phyloP scores from a whole-genome alignment of 2,329 filamentous ascomycete species.

The Colletotrichum eleusines region DNA sequence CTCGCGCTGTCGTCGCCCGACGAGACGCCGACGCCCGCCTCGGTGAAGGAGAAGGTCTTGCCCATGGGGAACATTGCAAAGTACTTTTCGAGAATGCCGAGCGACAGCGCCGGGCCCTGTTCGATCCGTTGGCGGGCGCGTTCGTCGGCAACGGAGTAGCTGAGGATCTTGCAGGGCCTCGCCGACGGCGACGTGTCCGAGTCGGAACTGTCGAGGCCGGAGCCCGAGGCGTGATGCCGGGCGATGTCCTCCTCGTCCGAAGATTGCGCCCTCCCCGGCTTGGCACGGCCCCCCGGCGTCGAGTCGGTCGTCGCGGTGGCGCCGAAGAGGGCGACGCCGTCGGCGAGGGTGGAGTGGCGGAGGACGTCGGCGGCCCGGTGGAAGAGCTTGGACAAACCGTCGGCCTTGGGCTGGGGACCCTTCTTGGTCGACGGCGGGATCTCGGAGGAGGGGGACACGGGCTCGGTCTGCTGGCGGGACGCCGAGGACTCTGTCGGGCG shows the following conservation, averaged over 20 bases:
- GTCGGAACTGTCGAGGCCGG: constrained; percentile 48
- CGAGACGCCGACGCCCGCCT: constrained; percentile 46
- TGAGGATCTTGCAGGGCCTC: constrained; percentile 48
- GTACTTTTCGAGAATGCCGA: constrained; percentile 49
- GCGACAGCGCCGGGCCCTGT: constrained; percentile 46
- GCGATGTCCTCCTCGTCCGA: constrained; percentile 43
- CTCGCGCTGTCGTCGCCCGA: constrained; percentile 51
- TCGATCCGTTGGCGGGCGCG: constrained; percentile 46
- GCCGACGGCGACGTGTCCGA: constrained; percentile 46
- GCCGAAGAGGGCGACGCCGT: constrained; percentile 50
- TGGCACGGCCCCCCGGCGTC: constrained; percentile 26
- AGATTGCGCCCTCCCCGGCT: constrained; percentile 16
- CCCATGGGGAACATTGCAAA: constrained; percentile 49
- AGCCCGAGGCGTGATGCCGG: constrained; percentile 36
- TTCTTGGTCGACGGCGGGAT: constrained; percentile 14
- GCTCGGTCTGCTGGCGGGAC: constrained; percentile 7
- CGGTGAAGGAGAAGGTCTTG: constrained; percentile 49
- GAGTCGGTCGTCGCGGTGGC: constrained; percentile 45
- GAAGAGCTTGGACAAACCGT: constrained; percentile 46
- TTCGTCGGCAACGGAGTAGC: constrained; percentile 47
- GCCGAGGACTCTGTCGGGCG: constrained; percentile 11
- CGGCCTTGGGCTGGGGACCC: constrained; percentile 37
- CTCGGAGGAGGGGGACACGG: background rate
- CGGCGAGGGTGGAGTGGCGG: constrained; percentile 48
- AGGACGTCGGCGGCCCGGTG: constrained; percentile 48